Base-by-base conservation (phyloP, 2,329 filamentous ascomycete species). In the Colletotrichum horii region DNA sequence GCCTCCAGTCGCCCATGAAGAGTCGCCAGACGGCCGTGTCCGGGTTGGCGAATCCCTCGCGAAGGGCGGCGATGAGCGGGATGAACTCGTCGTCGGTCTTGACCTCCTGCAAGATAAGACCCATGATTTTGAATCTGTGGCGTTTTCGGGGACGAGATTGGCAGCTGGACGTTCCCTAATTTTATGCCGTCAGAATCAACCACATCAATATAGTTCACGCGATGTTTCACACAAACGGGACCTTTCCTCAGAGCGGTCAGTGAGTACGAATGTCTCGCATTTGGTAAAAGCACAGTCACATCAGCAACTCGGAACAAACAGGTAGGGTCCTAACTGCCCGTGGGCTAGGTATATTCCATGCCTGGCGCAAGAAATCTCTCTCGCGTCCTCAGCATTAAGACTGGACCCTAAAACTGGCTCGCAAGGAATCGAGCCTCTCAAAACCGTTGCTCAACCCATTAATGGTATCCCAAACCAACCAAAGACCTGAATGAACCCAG, bases 381-480 rank as follows among this genome's bases (percentile, higher is more conserved):
- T 43, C 24, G 19, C 24, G 7, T 26, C 34, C 22, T 28, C 22
- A 24, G 61, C 61, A 24, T n/a, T 28, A 43, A 64, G 32, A 68
- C 55, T 75, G 73, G 73, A 60, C 64, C 73, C 73, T 60, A 71
- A 74, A 61, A 61, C 60, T 36, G 69, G 69, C 69, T 8, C 43
- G 67, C 24, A 67, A 75, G 52, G 61, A 67, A 24, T 60, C 22
- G 64, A 72, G 70, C 64, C 55, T 72, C 32, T 55, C 70, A 61
- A 36, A 68, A 68, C 52, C 70, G 66, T 55, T 73, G 73, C 73
- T 76, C 48, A 74, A 64, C 70, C 74, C 74, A 69, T 74, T 52
- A 74, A 74, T 76, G 74, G 74, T 74, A 76, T 74, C 70, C 74
- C 74, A 76, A 76, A 74, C 74, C 70, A 74, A 76, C 56, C 38